Evolutionary conservation across 2,329 filamentous ascomycete species (phyloP).

Genomic region (Lecanicillium sp.): DNA sequence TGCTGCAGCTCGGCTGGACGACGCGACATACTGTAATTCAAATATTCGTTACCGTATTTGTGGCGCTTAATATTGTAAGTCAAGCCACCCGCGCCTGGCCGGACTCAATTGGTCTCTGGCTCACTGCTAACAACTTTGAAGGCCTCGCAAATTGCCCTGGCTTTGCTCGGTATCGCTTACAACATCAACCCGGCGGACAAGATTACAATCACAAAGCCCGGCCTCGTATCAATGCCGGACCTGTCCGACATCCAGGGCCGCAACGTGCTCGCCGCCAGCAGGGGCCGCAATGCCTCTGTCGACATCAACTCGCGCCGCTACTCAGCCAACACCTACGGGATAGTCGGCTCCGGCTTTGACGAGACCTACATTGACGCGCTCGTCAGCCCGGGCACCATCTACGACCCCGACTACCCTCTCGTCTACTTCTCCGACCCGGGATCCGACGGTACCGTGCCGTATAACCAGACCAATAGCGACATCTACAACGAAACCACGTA

Average conservation of each 20-base stretch:
- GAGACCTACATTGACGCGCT: slow-evolving; percentile 16
- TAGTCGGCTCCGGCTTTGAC: slow-evolving; percentile 27
- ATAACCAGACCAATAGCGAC: neutral
- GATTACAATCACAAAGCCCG: slow-evolving; percentile 25
- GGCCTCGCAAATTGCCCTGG: slow-evolving; percentile 37
- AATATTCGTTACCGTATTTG: slow-evolving; percentile 19
- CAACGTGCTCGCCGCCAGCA: slow-evolving; percentile 32
- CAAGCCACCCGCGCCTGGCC: slow-evolving; percentile 6
- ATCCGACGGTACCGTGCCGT: neutral
- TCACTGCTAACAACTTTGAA: too few relatives aligned
- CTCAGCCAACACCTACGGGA: slow-evolving; percentile 27
- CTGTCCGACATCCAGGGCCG: slow-evolving; percentile 30
- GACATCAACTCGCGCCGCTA: slow-evolving; percentile 14
- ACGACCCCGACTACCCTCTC: slow-evolving; percentile 24
- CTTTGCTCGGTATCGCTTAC: slow-evolving; percentile 37
- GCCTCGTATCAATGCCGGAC: slow-evolving; percentile 31
- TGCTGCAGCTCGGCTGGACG: slow-evolving; percentile 18
- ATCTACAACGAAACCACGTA: slow-evolving; percentile 5
- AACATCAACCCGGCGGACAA: slow-evolving; percentile 33
- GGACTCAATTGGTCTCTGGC: too few relatives aligned
- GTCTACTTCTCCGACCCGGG: slow-evolving; percentile 25
- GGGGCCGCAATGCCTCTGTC: slow-evolving; percentile 17
- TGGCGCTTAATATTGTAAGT: slow-evolving; percentile 21
- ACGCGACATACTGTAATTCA: slow-evolving; percentile 17
- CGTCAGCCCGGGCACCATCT: slow-evolving; percentile 27